A percentile compares a stretch with the other conserved stretches of the same genome.
Conservation (phyloP, 441 rosid species). For the Erodium texanum region DNA sequence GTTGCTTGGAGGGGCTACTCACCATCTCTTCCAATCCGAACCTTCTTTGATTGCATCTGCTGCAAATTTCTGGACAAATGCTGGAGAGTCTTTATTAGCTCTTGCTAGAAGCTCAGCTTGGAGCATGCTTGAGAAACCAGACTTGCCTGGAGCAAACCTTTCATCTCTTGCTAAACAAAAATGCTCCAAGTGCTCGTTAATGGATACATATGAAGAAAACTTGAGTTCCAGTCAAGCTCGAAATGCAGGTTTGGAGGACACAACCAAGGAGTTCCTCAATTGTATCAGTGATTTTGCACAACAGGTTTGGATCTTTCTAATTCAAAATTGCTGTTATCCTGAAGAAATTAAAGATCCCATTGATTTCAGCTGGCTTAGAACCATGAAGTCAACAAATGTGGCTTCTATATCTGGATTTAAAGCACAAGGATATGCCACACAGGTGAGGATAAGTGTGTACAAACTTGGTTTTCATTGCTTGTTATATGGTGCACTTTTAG, state of each 20-base stretch:
- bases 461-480: conserved; percentile 57
- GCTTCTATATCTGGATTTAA: conserved; percentile 1
- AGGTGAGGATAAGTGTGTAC: conserved; percentile 21
- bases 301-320: conserved; percentile 42
- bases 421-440: conserved; percentile 9
- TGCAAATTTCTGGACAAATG: conserved; percentile 49
- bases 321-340: conserved; percentile 30
- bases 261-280: conserved; percentile 24
- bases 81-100: conserved; percentile 50
- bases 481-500: conserved; percentile 36
- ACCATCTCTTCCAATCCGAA: conserved; percentile 42
- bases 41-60: conserved; percentile 44
- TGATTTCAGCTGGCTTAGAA: conserved; percentile 29
- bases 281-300: conserved; percentile 32
- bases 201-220: conserved; percentile 19
- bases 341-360: conserved; percentile 34
- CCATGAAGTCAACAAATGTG: conserved; percentile 11
- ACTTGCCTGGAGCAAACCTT: background rate
- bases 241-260: conserved; percentile 25
- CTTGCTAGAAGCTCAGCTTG: conserved; percentile 28
- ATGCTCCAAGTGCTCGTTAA: conserved; percentile 40
- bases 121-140: conserved; percentile 20
- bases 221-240: conserved; percentile 12
- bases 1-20: conserved; percentile 46
- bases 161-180: conserved; percentile 18